These are phyloP conservation scores for Magnusiomyces tetraspermus DNA, from an alignment of 1,139 yeast species.

Conservation along the genomic window DNA sequence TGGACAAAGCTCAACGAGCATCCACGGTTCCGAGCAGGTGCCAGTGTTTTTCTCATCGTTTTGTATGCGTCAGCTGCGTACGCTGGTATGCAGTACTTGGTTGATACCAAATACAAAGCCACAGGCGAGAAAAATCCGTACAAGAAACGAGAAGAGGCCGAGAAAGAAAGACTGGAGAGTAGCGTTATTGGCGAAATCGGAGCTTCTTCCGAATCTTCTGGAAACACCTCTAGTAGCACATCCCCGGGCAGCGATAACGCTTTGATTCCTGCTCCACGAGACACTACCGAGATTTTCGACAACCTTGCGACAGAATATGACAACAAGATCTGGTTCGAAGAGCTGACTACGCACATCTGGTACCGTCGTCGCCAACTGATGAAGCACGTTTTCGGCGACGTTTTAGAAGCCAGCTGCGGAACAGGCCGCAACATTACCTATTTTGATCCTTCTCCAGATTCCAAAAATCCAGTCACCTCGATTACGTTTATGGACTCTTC, in stretches of 20 bases:
- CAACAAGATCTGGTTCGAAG: constrained; percentile 77
- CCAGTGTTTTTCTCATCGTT: constrained; percentile 19
- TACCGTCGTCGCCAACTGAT: constrained; percentile 74
- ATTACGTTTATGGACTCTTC: constrained; percentile 84
- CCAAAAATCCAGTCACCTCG: constrained; percentile 51
- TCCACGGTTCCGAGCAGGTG: constrained; percentile 16
- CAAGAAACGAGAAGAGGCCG: constrained; percentile 19
- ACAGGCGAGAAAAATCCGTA: constrained; percentile 31
- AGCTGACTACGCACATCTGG: constrained; percentile 71
- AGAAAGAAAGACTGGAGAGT: constrained; percentile 15
- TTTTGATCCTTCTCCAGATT: constrained; percentile 52
- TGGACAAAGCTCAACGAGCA: constrained; percentile 20
- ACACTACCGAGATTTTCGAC: constrained; percentile 78
- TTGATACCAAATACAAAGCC: constrained; percentile 32
- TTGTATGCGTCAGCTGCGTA: constrained; percentile 25
- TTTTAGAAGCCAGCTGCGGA: constrained; percentile 89
- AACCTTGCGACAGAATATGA: constrained; percentile 74
- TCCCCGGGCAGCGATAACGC: not conserved
- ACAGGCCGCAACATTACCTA: constrained; percentile 88
- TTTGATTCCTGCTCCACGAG: constrained; percentile 49
- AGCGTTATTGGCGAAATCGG: constrained; percentile 11
- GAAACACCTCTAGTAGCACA: not conserved
- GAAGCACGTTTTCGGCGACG: constrained; percentile 76
- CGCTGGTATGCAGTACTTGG: constrained; percentile 28
- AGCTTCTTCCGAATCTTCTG: constrained; percentile 4